Evolutionary conservation across 306 rosid genomes (phyloP), one percentile per base, ranked within the genome.

Genomic region (Leucaena leucocephala): DNA sequence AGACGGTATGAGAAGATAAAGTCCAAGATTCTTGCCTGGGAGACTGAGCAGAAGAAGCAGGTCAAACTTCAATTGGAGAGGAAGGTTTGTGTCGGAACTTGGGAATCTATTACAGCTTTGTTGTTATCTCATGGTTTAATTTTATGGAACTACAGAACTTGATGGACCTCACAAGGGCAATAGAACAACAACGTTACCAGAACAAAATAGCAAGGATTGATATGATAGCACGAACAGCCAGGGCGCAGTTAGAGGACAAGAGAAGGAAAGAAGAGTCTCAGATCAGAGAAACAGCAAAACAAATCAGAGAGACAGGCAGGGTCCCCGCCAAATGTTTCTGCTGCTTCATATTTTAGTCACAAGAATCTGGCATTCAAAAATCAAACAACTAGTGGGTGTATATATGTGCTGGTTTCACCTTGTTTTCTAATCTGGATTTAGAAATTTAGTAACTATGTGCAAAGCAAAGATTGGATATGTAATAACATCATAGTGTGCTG

Each of bases 11-110:
- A 87, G 75, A 89, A 84, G 76, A 77, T 76, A 16, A 86, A 83
- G 83, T 79, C 86, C 78, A 59, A 81, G 33, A 90, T 90, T 76
- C 78, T 81, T 68, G 76, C 74, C 2, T 94, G 96, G 98, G 98
- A 94, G 80, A 84, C 80, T 40, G 80, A 94, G 89, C 88, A 83
- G 78, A 94, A 88, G 71, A 84, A 68, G 86, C 81, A 81, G 75
- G 90, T 84, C 14, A 90, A 89, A 83, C 64, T 62, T 45, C 87
- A 89, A 17, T 76, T 78, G 88, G 94, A 94, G 81, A 89, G 61
- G 70, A 91, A 88, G 94, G 97, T 91, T 70, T 68, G 78, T 39
- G 72, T 48, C 70, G 65, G 27, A 52, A 71, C 40, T 14, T 77
- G 14, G 17, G 42, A 6, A 44, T 65, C 10, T n/a, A 9, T 15